phyloP scores from a whole-genome alignment of 2,329 filamentous ascomycete genomes.

The Phialemoniopsis sp. region DNA sequence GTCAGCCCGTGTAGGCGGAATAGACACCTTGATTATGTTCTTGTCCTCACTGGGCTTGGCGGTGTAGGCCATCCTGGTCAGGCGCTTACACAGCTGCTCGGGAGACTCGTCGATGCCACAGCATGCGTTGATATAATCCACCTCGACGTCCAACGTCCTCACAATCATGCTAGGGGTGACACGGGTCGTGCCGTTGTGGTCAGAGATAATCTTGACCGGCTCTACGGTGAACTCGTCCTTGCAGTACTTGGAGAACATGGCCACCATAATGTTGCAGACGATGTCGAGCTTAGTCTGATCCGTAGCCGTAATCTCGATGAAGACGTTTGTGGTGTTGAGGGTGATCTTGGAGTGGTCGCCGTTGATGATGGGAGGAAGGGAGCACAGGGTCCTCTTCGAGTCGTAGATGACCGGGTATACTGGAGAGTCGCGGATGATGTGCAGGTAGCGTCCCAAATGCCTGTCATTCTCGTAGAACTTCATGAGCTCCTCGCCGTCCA shows the following conservation, averaged over 20 bases:
- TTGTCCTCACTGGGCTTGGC: slow-evolving; percentile 68
- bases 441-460: slow-evolving; percentile 83
- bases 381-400: slow-evolving; percentile 80
- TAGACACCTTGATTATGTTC: slow-evolving; percentile 73
- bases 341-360: slow-evolving; percentile 95
- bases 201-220: slow-evolving; percentile 85
- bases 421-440: slow-evolving; percentile 90
- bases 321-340: slow-evolving; percentile 83
- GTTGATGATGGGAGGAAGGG: slow-evolving; percentile 96
- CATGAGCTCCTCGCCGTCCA: slow-evolving; percentile 89
- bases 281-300: slow-evolving; percentile 96
- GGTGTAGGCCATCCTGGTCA: slow-evolving; percentile 86
- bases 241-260: slow-evolving; percentile 96
- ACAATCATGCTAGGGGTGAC: slow-evolving; percentile 78
- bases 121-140: slow-evolving; percentile 91
- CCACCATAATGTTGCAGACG: slow-evolving; percentile 89
- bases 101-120: slow-evolving; percentile 77
- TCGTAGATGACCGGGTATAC: slow-evolving; percentile 97
- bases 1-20: slow-evolving; percentile 88
- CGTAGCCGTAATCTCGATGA: slow-evolving; percentile 95
- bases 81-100: slow-evolving; percentile 70
- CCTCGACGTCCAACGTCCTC: slow-evolving; percentile 73
- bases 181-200: slow-evolving; percentile 82
- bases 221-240: slow-evolving; percentile 88
- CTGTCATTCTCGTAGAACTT: slow-evolving; percentile 92